Conservation (phyloP, 129 eudicot species). For the Tagetes patula region DNA sequence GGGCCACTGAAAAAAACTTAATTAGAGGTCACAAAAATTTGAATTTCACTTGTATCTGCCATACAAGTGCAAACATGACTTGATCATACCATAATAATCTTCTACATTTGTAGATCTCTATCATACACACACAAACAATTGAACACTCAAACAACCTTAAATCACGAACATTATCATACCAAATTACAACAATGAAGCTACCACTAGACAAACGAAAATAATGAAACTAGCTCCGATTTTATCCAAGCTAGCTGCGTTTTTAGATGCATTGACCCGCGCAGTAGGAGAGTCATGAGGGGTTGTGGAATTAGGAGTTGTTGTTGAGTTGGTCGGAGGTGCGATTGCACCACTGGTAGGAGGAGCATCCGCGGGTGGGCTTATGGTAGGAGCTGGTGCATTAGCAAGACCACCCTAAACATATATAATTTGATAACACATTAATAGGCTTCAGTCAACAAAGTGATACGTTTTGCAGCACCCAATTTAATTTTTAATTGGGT, state of each 20-base stretch:
- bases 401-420: conserved; percentile 35
- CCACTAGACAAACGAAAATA: conserved; percentile 5
- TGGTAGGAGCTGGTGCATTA: conserved; percentile 32
- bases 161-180: background rate
- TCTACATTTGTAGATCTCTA: conserved; percentile 17
- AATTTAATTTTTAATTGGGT: too few relatives aligned
- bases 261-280: conserved; percentile 33
- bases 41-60: background rate
- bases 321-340: conserved; percentile 33
- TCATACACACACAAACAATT: conserved; percentile 21
- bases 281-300: conserved; percentile 31
- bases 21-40: background rate
- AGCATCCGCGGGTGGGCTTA: conserved; percentile 29
- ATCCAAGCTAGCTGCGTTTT: conserved; percentile 23
- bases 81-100: conserved; percentile 19
- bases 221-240: conserved; percentile 5
- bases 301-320: conserved; percentile 33
- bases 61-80: background rate
- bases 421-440: background rate
- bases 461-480: too few relatives aligned
- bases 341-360: conserved; percentile 22
- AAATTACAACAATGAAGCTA: conserved; percentile 29
- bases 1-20: too few relatives aligned
- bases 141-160: conserved; percentile 19
- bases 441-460: too few relatives aligned